Evolutionary conservation across 169 alveolate species (phyloP), one percentile per base, ranked within the genome.

Genomic region (Cryptosporidium sp.): DNA sequence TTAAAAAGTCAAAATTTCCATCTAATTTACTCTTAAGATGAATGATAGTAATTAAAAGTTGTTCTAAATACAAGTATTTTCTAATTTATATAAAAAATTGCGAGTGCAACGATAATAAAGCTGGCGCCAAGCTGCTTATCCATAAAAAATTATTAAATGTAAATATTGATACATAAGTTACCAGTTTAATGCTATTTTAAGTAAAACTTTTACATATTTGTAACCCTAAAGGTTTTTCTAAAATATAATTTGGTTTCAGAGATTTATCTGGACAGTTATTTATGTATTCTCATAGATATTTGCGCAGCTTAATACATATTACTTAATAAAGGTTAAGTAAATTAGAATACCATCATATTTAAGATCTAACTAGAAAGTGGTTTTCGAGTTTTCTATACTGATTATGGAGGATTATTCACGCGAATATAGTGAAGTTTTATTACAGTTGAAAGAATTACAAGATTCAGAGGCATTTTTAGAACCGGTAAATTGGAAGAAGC

Each of bases 401-500:
- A 56, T 56, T 37, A 56, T 52, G 4, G 56, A 51, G 9, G 37
- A 37, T 1, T 60, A 18, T 73, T 33, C 86, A 2, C 70, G 70
- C 5, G 86, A 73, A 31, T 73, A 73, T 23, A 73, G 21, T 33
- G 75, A 80, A 29, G 75, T 80, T 60, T 39, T 80, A 26, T 48
- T 51, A 10, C 72, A 60, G 45, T 39, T 80, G 44, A 60, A 51
- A 45, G 89, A 80, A 4, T 31, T 31, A 7, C 69, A 51, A 26
- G 73, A 80, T 45, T 80, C 89, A 3, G 89, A 80, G 44, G 93
- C 91, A 4, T 92, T 92, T 80, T 70, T 86, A 33, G 85, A 87
- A 65, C 94, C 94, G 0, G 94, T 92, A 8, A 92, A 92, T 85
- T 92, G 71, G 70, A 87, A 75, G 75, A 73, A 69, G 10, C 60